Evolutionary conservation across 2,329 filamentous ascomycete species (phyloP), one percentile per base, ranked within the genome.

Genomic region (Hypoxylon sp.): DNA sequence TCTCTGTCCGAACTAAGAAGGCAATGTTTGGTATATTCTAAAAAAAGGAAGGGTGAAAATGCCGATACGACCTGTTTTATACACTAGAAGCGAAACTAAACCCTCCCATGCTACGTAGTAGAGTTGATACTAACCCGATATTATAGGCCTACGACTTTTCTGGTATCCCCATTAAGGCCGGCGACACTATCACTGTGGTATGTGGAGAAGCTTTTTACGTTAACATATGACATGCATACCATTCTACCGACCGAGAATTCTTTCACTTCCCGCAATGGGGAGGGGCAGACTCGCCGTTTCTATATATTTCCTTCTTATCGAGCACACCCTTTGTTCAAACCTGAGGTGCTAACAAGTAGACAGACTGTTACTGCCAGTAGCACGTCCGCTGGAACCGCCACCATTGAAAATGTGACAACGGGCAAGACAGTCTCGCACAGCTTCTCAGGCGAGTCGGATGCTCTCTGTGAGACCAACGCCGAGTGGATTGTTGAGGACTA

Each of bases 401-500:
- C 80, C 30, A 79, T 87, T 55, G 79, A 86, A 69, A 89, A 89
- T 76, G 72, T 81, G 67, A 82, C 80, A 9, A 88, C 82, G 1
- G 86, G 86, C 48, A 75, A 85, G 73, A 81, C 73, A 3, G 86
- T 86, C 28, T 82, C 81, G 14, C 84, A 90, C 77, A 82, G 79
- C 3, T 84, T 89, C 75, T 79, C 72, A 43, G 80, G 78, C 57
- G 79, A 86, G 53, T 74, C 75, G 2, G 77, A 76, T n/a, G 68
- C 72, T 14, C 81, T 89, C 13, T 86, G 83, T 72, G 81, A 86
- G 72, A 83, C 83, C 72, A 88, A 88, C 67, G 87, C 86, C 10
- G 87, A 90, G 74, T 90, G 87, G 87, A 89, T 90, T 70, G 86
- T 89, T 13, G 87, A 89, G 78, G 85, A 86, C 68, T 86, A 83